These are phyloP conservation scores for Penicillium brevicompactum DNA, from an alignment of 2,329 filamentous ascomycete genomes.

Conservation along the genomic window DNA sequence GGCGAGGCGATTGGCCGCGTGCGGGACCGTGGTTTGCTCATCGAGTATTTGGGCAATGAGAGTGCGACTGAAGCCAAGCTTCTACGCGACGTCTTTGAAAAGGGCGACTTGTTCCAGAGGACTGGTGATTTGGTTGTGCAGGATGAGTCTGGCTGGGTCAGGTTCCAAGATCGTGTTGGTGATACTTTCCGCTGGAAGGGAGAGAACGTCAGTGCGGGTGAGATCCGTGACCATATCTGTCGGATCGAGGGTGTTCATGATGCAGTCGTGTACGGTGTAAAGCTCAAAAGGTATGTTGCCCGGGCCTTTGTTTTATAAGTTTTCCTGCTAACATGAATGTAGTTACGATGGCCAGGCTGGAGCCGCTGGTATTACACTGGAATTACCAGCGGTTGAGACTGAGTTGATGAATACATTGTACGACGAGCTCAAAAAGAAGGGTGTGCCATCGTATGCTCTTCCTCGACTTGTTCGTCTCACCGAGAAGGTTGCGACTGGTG, in stretches of 20 bases:
- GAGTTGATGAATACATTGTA: conserved; percentile 44
- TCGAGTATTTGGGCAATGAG: conserved; percentile 46
- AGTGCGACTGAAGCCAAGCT: conserved; percentile 49
- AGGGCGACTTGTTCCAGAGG: conserved; percentile 50
- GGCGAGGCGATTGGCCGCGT: conserved; percentile 51
- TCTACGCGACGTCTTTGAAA: conserved; percentile 47
- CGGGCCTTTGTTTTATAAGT: not conserved
- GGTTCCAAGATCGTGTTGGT: conserved; percentile 49
- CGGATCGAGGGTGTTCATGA: conserved; percentile 44
- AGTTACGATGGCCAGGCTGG: conserved; percentile 54
- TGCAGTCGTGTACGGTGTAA: conserved; percentile 50
- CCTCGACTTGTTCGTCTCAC: conserved; percentile 51
- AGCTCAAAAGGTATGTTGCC: conserved; percentile 39
- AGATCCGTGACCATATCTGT: conserved; percentile 49
- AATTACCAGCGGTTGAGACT: conserved; percentile 31
- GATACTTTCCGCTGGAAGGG: conserved; percentile 46
- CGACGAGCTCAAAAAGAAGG: conserved; percentile 43
- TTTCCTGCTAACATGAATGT: not conserved
- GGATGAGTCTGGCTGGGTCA: conserved; percentile 46
- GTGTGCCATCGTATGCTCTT: conserved; percentile 50
- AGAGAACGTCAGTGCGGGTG: conserved; percentile 51
- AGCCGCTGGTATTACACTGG: conserved; percentile 49
- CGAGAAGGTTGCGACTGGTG: conserved; percentile 49
- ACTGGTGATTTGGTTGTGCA: conserved; percentile 49
- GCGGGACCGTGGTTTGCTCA: conserved; percentile 41